Conservation (phyloP, 805 yeast genomes). For the Lipomyces sp. region DNA sequence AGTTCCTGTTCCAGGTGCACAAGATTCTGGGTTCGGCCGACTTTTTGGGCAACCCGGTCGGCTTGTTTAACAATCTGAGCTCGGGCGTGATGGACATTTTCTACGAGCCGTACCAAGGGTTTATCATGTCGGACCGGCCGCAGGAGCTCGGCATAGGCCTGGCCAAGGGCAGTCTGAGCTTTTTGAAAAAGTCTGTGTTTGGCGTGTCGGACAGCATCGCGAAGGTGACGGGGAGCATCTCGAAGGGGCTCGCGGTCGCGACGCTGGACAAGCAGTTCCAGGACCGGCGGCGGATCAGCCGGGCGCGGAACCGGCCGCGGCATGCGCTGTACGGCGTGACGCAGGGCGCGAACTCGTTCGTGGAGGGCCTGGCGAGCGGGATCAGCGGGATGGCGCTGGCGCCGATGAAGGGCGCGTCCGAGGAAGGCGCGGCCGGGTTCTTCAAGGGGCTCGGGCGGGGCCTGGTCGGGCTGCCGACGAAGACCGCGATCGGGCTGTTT, state of each 20-base stretch:
- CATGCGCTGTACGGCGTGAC: conserved; percentile 84
- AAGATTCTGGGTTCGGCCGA: conserved; percentile 95
- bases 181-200: conserved; percentile 89
- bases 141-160: conserved; percentile 92
- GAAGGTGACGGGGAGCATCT: conserved; percentile 87
- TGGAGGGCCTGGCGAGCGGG: conserved; percentile 84
- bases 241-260: conserved; percentile 88
- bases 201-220: conserved; percentile 93
- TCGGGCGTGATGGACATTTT: conserved; percentile 96
- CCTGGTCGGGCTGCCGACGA: conserved; percentile 91
- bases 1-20: conserved; percentile 86
- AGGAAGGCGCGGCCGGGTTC: conserved; percentile 88
- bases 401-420: conserved; percentile 85
- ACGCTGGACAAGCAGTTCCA: conserved; percentile 86
- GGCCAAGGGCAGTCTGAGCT: conserved; percentile 94
- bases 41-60: conserved; percentile 94
- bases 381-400: conserved; percentile 84
- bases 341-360: conserved; percentile 82
- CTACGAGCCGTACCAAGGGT: conserved; percentile 96
- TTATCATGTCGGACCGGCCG: conserved; percentile 89
- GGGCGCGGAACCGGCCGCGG: conserved; percentile 72
- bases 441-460: conserved; percentile 94
- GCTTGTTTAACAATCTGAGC: conserved; percentile 84
- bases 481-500: conserved; percentile 90
- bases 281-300: conserved; percentile 68